Evolutionary conservation across 371 early-diverging fungal genomes (phyloP).

Genomic region (Rhizopus microsporus): DNA sequence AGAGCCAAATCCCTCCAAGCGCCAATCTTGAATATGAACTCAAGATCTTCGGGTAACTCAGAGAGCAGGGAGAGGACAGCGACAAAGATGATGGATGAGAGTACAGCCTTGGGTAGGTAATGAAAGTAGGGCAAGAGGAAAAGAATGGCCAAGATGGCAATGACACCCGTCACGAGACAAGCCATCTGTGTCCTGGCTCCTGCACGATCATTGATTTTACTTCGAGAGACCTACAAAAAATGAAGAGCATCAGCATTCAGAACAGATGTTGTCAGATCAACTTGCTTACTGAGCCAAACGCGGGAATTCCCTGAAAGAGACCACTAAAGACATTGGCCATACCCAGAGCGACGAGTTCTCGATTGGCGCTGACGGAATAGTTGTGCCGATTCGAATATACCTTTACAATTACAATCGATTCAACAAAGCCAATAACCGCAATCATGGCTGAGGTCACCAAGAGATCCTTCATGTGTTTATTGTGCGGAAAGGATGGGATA

Average conservation of each 20-base stretch:
- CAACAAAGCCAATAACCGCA: slow-evolving; percentile 94
- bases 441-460: slow-evolving; percentile 71
- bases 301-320: slow-evolving; percentile 83
- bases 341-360: slow-evolving; percentile 94
- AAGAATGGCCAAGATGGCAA: slow-evolving; percentile 78
- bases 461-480: slow-evolving; percentile 63
- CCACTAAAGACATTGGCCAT: slow-evolving; percentile 80
- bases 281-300: slow-evolving; percentile 77
- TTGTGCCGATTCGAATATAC: slow-evolving; percentile 86
- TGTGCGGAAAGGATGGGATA: slow-evolving; percentile 56
- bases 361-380: slow-evolving; percentile 88
- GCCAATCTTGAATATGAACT: slow-evolving; percentile 77
- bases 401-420: slow-evolving; percentile 88
- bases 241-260: not conserved
- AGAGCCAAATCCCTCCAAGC: slow-evolving; percentile 88
- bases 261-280: not conserved
- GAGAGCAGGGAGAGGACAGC: slow-evolving; percentile 84
- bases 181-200: slow-evolving; percentile 90
- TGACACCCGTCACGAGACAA: slow-evolving; percentile 73
- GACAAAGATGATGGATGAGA: slow-evolving; percentile 84
- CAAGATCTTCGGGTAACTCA: slow-evolving; percentile 76
- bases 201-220: slow-evolving; percentile 87
- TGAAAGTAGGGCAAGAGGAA: slow-evolving; percentile 81
- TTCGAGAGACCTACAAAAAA: slow-evolving; percentile 67
- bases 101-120: slow-evolving; percentile 84